A percentile compares a stretch with the other conserved stretches of the same genome.
phyloP scores from a whole-genome alignment of 2,329 filamentous ascomycete species.

The Lachnellula hyalina region DNA sequence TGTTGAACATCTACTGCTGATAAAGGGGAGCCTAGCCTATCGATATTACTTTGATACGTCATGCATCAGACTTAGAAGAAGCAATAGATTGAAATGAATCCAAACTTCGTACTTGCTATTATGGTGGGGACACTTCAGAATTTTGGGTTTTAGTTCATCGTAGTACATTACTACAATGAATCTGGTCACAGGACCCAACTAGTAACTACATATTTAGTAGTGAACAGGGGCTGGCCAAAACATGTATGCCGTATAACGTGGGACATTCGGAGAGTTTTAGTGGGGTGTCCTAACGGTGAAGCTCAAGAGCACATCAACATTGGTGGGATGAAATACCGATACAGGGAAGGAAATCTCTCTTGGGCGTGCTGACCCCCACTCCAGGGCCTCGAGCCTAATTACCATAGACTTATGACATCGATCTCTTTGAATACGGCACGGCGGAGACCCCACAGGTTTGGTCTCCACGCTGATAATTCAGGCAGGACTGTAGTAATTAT shows the following conservation, averaged over 20 bases:
- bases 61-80: too few relatives aligned
- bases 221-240: background rate
- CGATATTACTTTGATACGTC: too few relatives aligned
- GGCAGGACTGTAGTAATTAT: background rate
- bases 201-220: too few relatives aligned
- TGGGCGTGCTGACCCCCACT: background rate
- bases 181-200: too few relatives aligned
- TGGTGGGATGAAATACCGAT: background rate
- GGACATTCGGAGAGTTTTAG: background rate
- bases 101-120: too few relatives aligned
- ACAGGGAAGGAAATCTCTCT: background rate
- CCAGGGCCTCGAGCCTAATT: background rate
- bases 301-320: too few relatives aligned
- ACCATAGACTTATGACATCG: constrained; percentile 1
- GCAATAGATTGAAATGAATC: too few relatives aligned
- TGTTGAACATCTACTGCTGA: background rate
- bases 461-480: constrained; percentile 4
- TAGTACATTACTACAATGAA: too few relatives aligned
- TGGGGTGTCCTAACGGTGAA: background rate
- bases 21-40: background rate
- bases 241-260: background rate
- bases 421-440: background rate
- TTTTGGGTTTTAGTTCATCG: too few relatives aligned
- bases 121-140: too few relatives aligned
- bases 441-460: constrained; percentile 1